Percentiles rank a stretch among this genome's conserved stretches.
Evolutionary conservation across 2,329 filamentous ascomycete genomes (phyloP).

Genomic region (Hortaea werneckii): DNA sequence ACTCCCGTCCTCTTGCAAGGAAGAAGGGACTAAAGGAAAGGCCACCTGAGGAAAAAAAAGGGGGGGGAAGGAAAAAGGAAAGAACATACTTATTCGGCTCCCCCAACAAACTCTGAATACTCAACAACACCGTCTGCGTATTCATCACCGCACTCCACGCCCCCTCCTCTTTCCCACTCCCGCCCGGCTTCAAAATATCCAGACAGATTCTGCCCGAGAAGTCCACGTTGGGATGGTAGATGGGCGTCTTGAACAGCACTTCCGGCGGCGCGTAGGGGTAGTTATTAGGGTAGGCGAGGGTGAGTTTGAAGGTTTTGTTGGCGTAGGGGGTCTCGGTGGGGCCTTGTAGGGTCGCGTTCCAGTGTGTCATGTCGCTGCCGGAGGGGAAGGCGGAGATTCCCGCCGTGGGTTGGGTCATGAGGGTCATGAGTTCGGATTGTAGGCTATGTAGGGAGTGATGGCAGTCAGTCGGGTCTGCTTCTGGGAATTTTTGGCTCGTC

Average conservation of each 20-base stretch:
- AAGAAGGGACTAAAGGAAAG: no score
- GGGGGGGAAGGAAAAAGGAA: not conserved
- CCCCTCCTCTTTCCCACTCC: slow-evolving; percentile 40
- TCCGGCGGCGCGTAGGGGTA: slow-evolving; percentile 88
- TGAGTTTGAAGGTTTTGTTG: slow-evolving; percentile 80
- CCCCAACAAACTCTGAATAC: slow-evolving; percentile 85
- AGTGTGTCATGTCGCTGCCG: slow-evolving; percentile 81
- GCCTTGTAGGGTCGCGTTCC: slow-evolving; percentile 89
- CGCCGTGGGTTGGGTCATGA: slow-evolving; percentile 90
- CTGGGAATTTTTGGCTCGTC: no score
- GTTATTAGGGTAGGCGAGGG: slow-evolving; percentile 79
- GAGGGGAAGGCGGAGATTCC: slow-evolving; percentile 93
- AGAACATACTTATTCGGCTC: slow-evolving; percentile 89
- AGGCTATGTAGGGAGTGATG: slow-evolving; percentile 46
- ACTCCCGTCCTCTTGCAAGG: not conserved
- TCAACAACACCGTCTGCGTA: slow-evolving; percentile 83
- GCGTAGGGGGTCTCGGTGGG: slow-evolving; percentile 88
- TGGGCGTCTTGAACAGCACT: slow-evolving; percentile 94
- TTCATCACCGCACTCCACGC: slow-evolving; percentile 99
- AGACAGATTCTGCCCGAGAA: slow-evolving; percentile 95
- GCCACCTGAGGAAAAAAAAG: no score
- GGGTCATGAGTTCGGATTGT: slow-evolving; percentile 94
- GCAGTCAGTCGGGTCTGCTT: no score
- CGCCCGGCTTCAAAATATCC: slow-evolving; percentile 70
- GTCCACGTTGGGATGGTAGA: slow-evolving; percentile 98